Conservation (phyloP, 371 early-diverging fungal species). For the Syncephalastrum racemosum region DNA sequence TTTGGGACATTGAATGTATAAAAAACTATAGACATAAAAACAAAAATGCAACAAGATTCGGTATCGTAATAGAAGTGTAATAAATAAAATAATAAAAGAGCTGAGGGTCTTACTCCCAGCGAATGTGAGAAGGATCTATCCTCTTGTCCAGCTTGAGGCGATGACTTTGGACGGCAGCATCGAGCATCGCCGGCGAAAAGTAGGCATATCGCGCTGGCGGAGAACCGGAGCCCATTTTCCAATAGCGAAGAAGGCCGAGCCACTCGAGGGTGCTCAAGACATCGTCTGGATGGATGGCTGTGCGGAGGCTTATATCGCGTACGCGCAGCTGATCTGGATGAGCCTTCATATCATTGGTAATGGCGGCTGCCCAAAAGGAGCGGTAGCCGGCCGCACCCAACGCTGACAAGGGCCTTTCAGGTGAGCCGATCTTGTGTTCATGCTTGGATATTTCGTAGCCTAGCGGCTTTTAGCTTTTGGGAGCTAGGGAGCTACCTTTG, state of each 20-base stretch:
- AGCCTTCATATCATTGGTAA: constrained; percentile 23
- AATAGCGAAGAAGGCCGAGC: constrained; percentile 30
- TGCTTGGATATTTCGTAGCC: constrained; percentile 88
- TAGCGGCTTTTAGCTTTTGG: constrained; percentile 16
- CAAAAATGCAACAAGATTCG: no score
- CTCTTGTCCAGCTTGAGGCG: constrained; percentile 6
- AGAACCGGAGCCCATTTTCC: constrained; percentile 7
- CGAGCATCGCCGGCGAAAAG: constrained; percentile 10
- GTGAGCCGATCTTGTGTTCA: constrained; percentile 87
- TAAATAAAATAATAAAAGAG: not conserved
- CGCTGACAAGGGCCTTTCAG: constrained; percentile 85
- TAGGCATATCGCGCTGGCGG: constrained; percentile 1
- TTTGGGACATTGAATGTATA: no score
- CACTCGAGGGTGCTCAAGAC: constrained; percentile 32
- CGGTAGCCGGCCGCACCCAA: constrained; percentile 71
- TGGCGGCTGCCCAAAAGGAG: constrained; percentile 73
- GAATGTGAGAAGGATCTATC: constrained; percentile 8
- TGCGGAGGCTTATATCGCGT: constrained; percentile 29
- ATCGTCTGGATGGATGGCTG: constrained; percentile 43
- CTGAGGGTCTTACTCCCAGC: not conserved
- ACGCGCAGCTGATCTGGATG: constrained; percentile 39
- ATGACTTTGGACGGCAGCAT: constrained; percentile 10
- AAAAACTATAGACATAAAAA: no score
- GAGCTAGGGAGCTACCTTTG: not conserved
- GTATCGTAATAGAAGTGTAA: no score